Percentiles rank a stretch among this genome's conserved stretches.
These are phyloP conservation scores for Amaranthus hypochondriacus DNA, from an alignment of 148 eudicot species.

Conservation along the genomic window DNA sequence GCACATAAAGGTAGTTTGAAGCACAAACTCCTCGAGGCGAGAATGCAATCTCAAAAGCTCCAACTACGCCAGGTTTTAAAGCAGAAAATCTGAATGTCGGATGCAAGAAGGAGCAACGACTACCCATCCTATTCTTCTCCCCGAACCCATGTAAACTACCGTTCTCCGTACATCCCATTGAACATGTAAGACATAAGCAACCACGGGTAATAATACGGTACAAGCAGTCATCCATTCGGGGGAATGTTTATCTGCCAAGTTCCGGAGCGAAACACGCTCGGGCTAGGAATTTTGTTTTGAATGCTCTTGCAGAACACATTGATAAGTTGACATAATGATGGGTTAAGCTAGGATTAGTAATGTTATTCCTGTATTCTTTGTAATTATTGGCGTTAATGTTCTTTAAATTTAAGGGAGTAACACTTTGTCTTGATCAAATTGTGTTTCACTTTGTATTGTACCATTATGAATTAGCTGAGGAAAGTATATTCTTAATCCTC, in stretches of 20 bases:
- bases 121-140: constrained; percentile 3
- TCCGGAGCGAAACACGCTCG: not conserved
- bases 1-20: constrained; percentile 63
- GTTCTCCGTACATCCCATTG: not conserved
- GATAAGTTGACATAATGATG: constrained; percentile 11
- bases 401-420: constrained; percentile 13
- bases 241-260: constrained; percentile 15
- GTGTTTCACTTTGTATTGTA: constrained; percentile 11
- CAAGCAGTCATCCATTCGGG: not conserved
- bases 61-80: constrained; percentile 79
- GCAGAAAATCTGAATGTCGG: constrained; percentile 40
- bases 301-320: constrained; percentile 13
- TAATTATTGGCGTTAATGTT: constrained; percentile 15
- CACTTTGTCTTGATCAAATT: constrained; percentile 1
- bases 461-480: constrained; percentile 14
- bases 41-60: constrained; percentile 70
- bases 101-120: not conserved
- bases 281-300: constrained; percentile 25
- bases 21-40: constrained; percentile 66
- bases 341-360: not conserved
- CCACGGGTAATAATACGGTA: constrained; percentile 1
- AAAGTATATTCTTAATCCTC: not conserved
- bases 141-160: constrained; percentile 14
- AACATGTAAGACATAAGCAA: not conserved
- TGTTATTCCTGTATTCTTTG: constrained; percentile 11